Base-by-base conservation (phyloP, 1,284 basidiomycete species). In the Trichosporon faecale region DNA sequence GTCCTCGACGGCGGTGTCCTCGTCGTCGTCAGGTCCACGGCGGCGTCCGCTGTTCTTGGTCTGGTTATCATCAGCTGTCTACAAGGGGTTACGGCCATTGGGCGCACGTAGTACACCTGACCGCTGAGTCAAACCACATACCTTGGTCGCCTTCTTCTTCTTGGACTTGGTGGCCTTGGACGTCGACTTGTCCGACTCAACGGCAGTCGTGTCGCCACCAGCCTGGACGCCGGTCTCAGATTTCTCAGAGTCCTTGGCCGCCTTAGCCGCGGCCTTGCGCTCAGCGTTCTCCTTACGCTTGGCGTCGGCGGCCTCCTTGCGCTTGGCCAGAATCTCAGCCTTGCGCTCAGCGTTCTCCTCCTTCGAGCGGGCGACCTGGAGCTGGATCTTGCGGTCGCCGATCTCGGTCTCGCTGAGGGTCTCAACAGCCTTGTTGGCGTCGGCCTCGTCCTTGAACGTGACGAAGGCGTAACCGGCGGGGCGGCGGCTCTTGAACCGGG, bases 311-410 rank as follows among this genome's bases (percentile, higher is more conserved):
- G 67, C 74, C 66, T 75, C 76, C 64, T 71, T 73, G 61, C 75
- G 76, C 72, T 76, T 74, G 25, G 74, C 76, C 68, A 68, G 67
- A 70, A 68, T 73, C 70, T 68, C 78, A 46, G 76, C 73, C 57
- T 76, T 72, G n/a, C 80, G 76, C 68, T 91, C 90, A 83, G 87
- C 90, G 84, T 87, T 90, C 76, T 89, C 92, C 85, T 88, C 90
- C 86, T 93, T 93, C 85, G 93, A 91, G 85, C 94, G 94, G 80
- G 94, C 95, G 80, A 93, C 86, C 86, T 95, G 91, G 84, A 96
- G 88, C 83, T 92, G 90, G 82, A 95, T 89, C 83, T 87, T 87
- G 82, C 94, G 93, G 74, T 91, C 92, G 74, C 93, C 91, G 83
- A 96, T 90, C 83, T 94, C 82, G 35, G 70, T 69, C 67, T 91